phyloP scores from a whole-genome alignment of 1,284 basidiomycete species.

The Coniferiporia sulphurascens region DNA sequence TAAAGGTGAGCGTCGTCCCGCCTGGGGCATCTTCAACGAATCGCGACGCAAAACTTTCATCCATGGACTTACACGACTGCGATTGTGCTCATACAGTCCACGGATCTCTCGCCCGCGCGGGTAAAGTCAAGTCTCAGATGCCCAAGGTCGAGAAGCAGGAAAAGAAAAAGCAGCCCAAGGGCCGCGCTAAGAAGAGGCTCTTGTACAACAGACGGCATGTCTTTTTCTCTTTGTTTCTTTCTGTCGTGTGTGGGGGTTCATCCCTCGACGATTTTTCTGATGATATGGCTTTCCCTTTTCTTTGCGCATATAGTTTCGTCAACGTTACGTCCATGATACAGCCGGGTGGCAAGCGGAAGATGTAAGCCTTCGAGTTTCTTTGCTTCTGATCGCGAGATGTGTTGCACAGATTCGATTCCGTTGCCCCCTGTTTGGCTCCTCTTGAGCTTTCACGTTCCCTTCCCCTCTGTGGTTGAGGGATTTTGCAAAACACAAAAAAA shows the following conservation, averaged over 20 bases:
- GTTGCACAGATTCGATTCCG: no score
- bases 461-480: no score
- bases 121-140: conserved; percentile 98
- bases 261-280: conserved; percentile 15
- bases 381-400: no score
- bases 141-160: conserved; percentile 98
- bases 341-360: conserved; percentile 91
- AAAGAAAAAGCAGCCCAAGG: conserved; percentile 96
- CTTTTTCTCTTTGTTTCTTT: conserved; percentile 17
- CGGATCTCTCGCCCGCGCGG: conserved; percentile 99
- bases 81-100: conserved; percentile 57
- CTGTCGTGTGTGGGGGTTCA: neutral
- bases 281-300: no score
- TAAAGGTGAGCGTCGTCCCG: conserved; percentile 7
- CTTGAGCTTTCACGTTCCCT: no score
- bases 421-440: no score
- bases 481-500: no score
- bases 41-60: neutral
- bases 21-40: neutral
- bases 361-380: conserved; percentile 57
- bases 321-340: conserved; percentile 75
- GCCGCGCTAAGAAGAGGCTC: conserved; percentile 94
- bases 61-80: neutral
- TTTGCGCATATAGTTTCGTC: conserved; percentile 64
- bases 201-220: conserved; percentile 90